Percentiles rank a stretch among this genome's conserved stretches.
These are phyloP conservation scores for Drechmeria coniospora DNA, from an alignment of 2,329 filamentous ascomycete genomes.

Conservation along the genomic window DNA sequence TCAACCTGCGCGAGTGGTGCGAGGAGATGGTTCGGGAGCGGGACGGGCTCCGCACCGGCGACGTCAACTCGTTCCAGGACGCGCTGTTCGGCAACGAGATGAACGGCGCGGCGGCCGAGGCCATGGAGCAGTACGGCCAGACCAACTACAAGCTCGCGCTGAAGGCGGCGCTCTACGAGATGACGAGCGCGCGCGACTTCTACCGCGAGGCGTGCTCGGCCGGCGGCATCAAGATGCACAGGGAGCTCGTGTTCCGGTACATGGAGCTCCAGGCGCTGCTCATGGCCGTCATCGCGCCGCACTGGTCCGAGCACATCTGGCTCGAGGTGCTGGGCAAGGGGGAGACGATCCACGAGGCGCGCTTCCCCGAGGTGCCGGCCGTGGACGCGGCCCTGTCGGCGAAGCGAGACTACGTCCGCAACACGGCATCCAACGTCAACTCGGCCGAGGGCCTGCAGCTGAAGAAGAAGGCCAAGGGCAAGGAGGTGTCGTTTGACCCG, in stretches of 20 bases:
- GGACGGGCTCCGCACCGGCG: slow-evolving; percentile 53
- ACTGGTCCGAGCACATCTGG: slow-evolving; percentile 93
- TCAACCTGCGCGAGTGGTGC: slow-evolving; percentile 74
- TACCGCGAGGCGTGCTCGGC: slow-evolving; percentile 73
- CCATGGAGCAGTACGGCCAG: slow-evolving; percentile 60
- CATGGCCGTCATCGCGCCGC: slow-evolving; percentile 71
- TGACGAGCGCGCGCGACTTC: slow-evolving; percentile 74
- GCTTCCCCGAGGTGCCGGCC: slow-evolving; percentile 38
- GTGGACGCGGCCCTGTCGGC: slow-evolving; percentile 55
- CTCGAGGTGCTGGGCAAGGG: slow-evolving; percentile 71
- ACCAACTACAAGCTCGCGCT: slow-evolving; percentile 71
- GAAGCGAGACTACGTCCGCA: slow-evolving; percentile 67
- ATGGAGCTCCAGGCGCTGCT: slow-evolving; percentile 76
- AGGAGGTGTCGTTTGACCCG: slow-evolving; percentile 70
- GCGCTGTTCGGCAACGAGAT: slow-evolving; percentile 87
- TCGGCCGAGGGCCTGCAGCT: slow-evolving; percentile 68
- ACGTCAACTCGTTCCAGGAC: slow-evolving; percentile 67
- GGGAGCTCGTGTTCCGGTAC: slow-evolving; percentile 62
- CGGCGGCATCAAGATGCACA: slow-evolving; percentile 74
- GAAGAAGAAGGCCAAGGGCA: slow-evolving; percentile 90
- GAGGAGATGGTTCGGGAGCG: slow-evolving; percentile 68
- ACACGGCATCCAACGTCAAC: slow-evolving; percentile 58
- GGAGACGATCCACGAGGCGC: slow-evolving; percentile 62
- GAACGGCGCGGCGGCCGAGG: slow-evolving; percentile 66
- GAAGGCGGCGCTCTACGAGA: slow-evolving; percentile 77